A percentile compares a stretch with the other conserved stretches of the same genome.
phyloP scores from a whole-genome alignment of 805 yeast genomes.

The Ogataea ganodermae region DNA sequence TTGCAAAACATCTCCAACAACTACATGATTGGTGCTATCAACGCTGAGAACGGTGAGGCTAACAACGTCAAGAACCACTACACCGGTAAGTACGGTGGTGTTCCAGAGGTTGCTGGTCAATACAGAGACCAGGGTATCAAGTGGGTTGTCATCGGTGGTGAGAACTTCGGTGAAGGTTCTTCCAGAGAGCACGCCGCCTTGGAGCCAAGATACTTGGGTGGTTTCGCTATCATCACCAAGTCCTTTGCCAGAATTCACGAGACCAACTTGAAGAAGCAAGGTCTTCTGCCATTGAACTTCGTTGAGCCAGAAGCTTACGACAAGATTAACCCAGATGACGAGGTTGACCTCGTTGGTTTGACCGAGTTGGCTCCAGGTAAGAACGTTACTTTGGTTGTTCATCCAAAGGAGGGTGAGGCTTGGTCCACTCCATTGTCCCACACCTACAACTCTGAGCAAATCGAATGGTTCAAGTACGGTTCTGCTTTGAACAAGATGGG shows the following conservation, averaged over 20 bases:
- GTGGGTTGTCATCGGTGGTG: slow-evolving; percentile 99
- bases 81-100: slow-evolving; percentile 92
- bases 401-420: slow-evolving; percentile 70
- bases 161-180: slow-evolving; percentile 99
- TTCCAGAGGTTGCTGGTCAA: slow-evolving; percentile 93
- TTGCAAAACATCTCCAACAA: slow-evolving; percentile 97
- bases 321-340: slow-evolving; percentile 88
- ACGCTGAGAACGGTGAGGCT: slow-evolving; percentile 94
- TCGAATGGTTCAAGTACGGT: slow-evolving; percentile 99
- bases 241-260: slow-evolving; percentile 99
- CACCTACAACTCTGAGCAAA: slow-evolving; percentile 95
- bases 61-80: slow-evolving; percentile 85
- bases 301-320: slow-evolving; percentile 88
- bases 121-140: slow-evolving; percentile 91
- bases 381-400: slow-evolving; percentile 75
- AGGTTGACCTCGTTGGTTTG: slow-evolving; percentile 83
- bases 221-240: slow-evolving; percentile 95
- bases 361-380: slow-evolving; percentile 90
- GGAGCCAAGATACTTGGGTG: slow-evolving; percentile 99
- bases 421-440: slow-evolving; percentile 94
- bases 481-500: slow-evolving; percentile 95
- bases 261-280: slow-evolving; percentile 99
- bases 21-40: slow-evolving; percentile 99
- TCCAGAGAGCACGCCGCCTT: slow-evolving; percentile 99
- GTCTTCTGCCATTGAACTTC: slow-evolving; percentile 96